Evolutionary conservation across 768 basidiomycete genomes (phyloP).

Genomic region (Leccinum pellstonianum): DNA sequence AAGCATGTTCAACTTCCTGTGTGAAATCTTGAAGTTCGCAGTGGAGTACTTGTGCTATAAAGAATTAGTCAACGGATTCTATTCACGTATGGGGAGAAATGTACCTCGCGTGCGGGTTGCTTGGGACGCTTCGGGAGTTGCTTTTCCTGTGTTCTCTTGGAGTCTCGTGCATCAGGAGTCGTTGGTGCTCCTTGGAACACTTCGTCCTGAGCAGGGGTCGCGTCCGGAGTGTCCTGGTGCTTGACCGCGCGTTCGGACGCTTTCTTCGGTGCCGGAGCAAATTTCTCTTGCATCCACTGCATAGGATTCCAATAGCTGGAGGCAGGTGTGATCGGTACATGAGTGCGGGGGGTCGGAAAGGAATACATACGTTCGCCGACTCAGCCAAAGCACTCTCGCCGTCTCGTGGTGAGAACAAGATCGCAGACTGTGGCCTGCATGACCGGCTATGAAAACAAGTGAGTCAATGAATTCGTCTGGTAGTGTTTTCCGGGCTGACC

Average conservation of each 20-base stretch:
- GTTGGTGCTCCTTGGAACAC: conserved; percentile 45
- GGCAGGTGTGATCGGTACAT: conserved; percentile 3
- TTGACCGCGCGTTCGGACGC: conserved; percentile 43
- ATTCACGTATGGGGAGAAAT: not conserved
- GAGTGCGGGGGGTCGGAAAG: not conserved
- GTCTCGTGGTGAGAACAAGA: conserved; percentile 5
- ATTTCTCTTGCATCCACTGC: conserved; percentile 61
- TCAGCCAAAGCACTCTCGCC: conserved; percentile 34
- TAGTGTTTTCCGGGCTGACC: conserved; percentile 18
- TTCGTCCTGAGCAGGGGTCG: conserved; percentile 27
- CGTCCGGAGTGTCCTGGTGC: conserved; percentile 33
- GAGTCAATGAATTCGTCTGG: not conserved
- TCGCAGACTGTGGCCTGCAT: conserved; percentile 13
- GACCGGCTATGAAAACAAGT: conserved; percentile 13
- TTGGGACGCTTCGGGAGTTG: conserved; percentile 18
- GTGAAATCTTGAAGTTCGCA: conserved; percentile 89
- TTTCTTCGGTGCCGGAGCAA: conserved; percentile 48
- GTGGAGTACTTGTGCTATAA: conserved; percentile 90
- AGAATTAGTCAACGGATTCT: conserved; percentile 8
- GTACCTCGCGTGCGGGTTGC: conserved; percentile 32
- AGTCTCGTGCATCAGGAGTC: conserved; percentile 17
- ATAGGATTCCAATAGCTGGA: conserved; percentile 58
- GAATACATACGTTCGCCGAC: conserved; percentile 45
- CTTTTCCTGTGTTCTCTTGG: conserved; percentile 20
- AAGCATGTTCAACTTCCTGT: conserved; percentile 88